Conservation (phyloP, 1,284 basidiomycete species). For the Ceratorhiza oryzae-sativae region DNA sequence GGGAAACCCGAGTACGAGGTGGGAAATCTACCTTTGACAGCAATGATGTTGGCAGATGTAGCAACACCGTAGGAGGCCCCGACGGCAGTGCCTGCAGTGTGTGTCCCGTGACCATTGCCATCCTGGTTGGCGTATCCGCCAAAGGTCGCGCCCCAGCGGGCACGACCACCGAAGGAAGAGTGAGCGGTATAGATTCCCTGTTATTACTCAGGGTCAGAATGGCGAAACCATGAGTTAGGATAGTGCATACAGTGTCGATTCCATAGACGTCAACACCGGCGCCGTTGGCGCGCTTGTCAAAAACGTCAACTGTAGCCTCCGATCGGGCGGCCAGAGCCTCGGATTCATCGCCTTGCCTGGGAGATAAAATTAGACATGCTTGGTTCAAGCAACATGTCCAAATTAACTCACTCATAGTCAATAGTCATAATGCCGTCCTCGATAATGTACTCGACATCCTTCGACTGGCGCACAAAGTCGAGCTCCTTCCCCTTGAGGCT, state of each 20-base stretch:
- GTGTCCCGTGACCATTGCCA: slow-evolving; percentile 6
- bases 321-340: background rate
- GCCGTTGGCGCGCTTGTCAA: slow-evolving; percentile 24
- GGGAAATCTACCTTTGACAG: slow-evolving; percentile 86
- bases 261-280: slow-evolving; percentile 34
- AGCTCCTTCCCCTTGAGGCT: slow-evolving; percentile 23
- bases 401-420: slow-evolving; percentile 6
- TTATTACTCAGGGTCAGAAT: background rate
- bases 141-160: background rate
- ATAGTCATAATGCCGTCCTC: slow-evolving; percentile 21
- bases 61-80: slow-evolving; percentile 88
- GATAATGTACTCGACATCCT: slow-evolving; percentile 30
- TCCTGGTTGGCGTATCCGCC: slow-evolving; percentile 5
- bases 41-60: slow-evolving; percentile 90
- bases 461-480: slow-evolving; percentile 22
- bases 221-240: background rate
- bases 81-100: slow-evolving; percentile 53
- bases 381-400: background rate
- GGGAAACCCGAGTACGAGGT: background rate
- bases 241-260: slow-evolving; percentile 22
- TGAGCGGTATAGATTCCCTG: slow-evolving; percentile 18
- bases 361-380: background rate
- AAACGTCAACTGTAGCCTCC: background rate
- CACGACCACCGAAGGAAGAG: slow-evolving; percentile 1
- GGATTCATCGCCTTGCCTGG: slow-evolving; percentile 3